These are phyloP conservation scores for Protomyces inundatus DNA, from an alignment of 1,139 yeast genomes.

Conservation along the genomic window DNA sequence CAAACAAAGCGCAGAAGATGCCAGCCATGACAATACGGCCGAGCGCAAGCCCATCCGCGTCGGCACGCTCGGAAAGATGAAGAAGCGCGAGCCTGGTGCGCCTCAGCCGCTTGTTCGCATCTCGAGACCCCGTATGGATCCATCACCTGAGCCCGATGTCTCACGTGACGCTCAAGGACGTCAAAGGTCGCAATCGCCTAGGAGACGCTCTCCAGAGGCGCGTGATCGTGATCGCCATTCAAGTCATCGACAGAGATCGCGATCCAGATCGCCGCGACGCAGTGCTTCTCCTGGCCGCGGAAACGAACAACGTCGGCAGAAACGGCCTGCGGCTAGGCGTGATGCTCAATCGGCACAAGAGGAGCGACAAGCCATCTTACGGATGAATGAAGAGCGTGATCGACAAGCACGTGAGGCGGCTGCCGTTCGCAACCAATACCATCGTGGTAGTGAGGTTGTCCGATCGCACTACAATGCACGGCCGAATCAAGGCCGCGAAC, in stretches of 20 bases:
- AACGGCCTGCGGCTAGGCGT: conserved; percentile 13
- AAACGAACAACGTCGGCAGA: conserved; percentile 5
- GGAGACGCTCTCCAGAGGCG: background rate
- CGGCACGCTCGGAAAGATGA: conserved; percentile 15
- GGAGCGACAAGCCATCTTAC: conserved; percentile 7
- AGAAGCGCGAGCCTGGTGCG: conserved; percentile 13
- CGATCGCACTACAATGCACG: conserved; percentile 80
- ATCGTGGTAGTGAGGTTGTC: conserved; percentile 46
- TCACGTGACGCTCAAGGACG: background rate
- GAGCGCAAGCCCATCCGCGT: conserved; percentile 19
- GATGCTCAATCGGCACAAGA: conserved; percentile 9
- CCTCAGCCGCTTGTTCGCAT: background rate
- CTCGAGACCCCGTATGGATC: background rate
- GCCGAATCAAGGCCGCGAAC: conserved; percentile 61
- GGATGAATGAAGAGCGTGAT: conserved; percentile 15
- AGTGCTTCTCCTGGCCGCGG: background rate
- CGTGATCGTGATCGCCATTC: background rate
- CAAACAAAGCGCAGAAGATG: background rate
- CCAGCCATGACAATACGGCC: background rate
- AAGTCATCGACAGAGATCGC: background rate
- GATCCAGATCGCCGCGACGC: background rate
- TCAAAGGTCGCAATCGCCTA: background rate
- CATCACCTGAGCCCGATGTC: background rate
- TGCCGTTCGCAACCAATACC: conserved; percentile 9
- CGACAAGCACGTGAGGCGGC: conserved; percentile 20